Percentiles rank a stretch among this genome's conserved stretches.
phyloP scores from a whole-genome alignment of 108 stramenopile genomes.

The Skeletonema costatum region DNA sequence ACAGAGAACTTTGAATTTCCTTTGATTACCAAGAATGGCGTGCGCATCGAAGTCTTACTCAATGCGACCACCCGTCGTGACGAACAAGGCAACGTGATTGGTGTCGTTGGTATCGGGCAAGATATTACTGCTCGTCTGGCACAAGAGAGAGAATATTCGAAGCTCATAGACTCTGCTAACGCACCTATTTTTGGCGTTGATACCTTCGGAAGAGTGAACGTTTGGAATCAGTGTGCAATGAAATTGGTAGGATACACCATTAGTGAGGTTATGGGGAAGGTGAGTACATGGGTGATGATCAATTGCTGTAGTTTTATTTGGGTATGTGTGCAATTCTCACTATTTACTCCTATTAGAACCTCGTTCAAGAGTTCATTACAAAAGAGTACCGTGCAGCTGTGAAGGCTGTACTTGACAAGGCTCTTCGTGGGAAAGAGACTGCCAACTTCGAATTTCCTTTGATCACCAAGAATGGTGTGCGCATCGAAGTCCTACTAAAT shows the following conservation, averaged over 20 bases:
- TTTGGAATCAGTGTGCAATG: too few species aligned
- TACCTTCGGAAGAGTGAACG: too few species aligned
- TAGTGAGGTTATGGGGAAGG: slow-evolving; percentile 43
- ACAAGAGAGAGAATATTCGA: too few species aligned
- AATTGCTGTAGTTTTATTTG: slow-evolving; percentile 39
- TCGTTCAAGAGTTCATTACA: slow-evolving; percentile 68
- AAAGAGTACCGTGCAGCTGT: slow-evolving; percentile 47
- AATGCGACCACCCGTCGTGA: slow-evolving; percentile 43
- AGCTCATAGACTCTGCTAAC: too few species aligned
- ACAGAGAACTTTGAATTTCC: slow-evolving; percentile 67
- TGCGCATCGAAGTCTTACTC: slow-evolving; percentile 51
- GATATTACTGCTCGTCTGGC: too few species aligned
- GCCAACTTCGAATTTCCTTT: slow-evolving; percentile 65
- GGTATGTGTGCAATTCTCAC: slow-evolving; percentile 6
- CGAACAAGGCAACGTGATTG: too few species aligned
- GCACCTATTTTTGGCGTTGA: too few species aligned
- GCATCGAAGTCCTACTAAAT: slow-evolving; percentile 56
- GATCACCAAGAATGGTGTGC: slow-evolving; percentile 39
- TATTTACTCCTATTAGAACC: slow-evolving; percentile 64
- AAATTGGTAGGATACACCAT: neutral
- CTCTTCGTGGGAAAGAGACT: slow-evolving; percentile 44
- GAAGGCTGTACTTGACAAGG: slow-evolving; percentile 10
- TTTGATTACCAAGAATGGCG: slow-evolving; percentile 44
- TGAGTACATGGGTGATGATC: slow-evolving; percentile 56
- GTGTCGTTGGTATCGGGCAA: too few species aligned